phyloP scores from a whole-genome alignment of 78 protist species.

The Protostelium mycophagum region DNA sequence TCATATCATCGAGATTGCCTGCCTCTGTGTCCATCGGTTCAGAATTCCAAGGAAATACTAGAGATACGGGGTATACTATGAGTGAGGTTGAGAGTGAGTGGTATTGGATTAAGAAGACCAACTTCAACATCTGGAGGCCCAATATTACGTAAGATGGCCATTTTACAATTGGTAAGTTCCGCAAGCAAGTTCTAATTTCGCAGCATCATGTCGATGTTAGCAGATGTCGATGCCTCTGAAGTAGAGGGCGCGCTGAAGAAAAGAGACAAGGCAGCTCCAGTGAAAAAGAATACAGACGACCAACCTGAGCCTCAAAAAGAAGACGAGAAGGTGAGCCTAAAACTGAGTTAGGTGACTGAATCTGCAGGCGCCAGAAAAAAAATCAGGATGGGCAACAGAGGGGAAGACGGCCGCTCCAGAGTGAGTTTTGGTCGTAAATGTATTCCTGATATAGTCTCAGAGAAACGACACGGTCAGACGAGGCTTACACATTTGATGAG shows the following conservation, averaged over 20 bases:
- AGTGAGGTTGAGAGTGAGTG: background rate
- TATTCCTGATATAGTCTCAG: background rate
- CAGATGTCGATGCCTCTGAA: background rate
- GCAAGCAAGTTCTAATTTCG: background rate
- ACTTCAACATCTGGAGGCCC: too few relatives aligned
- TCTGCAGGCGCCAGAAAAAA: background rate
- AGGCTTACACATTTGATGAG: background rate
- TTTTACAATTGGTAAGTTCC: background rate
- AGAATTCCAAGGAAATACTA: too few relatives aligned
- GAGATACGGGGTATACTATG: too few relatives aligned
- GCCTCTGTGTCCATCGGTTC: too few relatives aligned
- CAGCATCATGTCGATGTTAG: background rate
- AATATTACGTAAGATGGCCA: background rate
- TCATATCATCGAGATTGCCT: too few relatives aligned
- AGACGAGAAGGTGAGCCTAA: background rate
- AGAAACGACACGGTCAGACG: background rate
- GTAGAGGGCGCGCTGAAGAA: background rate
- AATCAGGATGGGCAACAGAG: background rate
- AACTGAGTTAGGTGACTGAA: too few relatives aligned
- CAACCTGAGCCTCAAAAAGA: background rate
- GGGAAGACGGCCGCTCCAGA: background rate
- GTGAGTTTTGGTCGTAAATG: background rate
- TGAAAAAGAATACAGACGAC: background rate
- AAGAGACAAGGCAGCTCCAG: background rate
- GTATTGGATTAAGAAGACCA: background rate